These are phyloP conservation scores for Cercospora sojina DNA, from an alignment of 2,329 filamentous ascomycete genomes.

Conservation along the genomic window DNA sequence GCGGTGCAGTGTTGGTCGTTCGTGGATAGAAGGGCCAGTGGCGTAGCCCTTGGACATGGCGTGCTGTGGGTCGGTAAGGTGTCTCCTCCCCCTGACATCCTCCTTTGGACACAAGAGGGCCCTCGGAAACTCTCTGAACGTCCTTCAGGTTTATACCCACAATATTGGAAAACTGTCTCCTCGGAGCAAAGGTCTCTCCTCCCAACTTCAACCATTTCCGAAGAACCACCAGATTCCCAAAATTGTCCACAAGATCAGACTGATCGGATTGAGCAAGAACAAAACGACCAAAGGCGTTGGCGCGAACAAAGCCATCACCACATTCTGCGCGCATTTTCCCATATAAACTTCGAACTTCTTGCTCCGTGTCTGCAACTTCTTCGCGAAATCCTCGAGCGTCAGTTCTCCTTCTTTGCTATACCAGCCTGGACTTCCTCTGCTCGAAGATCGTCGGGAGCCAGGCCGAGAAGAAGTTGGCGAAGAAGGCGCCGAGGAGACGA, in stretches of 20 bases:
- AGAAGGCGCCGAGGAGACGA: background rate
- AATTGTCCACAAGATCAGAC: slow-evolving; percentile 29
- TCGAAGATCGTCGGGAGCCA: slow-evolving; percentile 10
- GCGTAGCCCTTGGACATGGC: background rate
- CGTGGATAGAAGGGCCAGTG: too few species aligned
- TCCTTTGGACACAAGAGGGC: background rate
- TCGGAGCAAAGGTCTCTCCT: background rate
- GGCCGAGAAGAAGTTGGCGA: background rate
- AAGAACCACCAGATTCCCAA: slow-evolving; percentile 26
- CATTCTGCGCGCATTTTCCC: slow-evolving; percentile 32
- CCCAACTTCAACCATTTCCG: background rate
- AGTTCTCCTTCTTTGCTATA: slow-evolving; percentile 31
- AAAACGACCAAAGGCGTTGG: slow-evolving; percentile 33
- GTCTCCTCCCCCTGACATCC: too few species aligned
- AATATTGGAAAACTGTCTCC: background rate
- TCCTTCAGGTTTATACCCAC: background rate
- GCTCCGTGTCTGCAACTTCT: slow-evolving; percentile 27
- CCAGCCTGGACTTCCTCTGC: slow-evolving; percentile 30
- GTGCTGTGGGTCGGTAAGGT: background rate
- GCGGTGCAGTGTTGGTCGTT: background rate
- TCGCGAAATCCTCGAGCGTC: slow-evolving; percentile 35
- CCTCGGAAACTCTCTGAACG: background rate
- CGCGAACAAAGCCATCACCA: slow-evolving; percentile 36
- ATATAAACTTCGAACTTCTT: slow-evolving; percentile 32
- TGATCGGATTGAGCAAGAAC: slow-evolving; percentile 36